Evolutionary conservation across 2,329 filamentous ascomycete genomes (phyloP).

Genomic region (Pseudophaeomoniella oleicola): DNA sequence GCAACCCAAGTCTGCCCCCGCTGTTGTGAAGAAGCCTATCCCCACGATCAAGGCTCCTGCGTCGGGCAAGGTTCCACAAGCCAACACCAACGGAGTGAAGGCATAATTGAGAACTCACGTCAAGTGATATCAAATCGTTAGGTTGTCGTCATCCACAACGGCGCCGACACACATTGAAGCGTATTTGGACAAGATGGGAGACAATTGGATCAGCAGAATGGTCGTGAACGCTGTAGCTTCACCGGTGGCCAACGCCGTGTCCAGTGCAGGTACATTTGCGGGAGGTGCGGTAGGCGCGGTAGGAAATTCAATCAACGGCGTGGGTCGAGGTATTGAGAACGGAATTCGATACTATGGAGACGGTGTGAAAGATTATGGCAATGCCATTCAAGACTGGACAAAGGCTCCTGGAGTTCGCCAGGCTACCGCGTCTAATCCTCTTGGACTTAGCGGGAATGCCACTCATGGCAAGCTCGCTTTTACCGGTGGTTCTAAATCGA

Average conservation of each 20-base stretch:
- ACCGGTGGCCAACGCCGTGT: slow-evolving; percentile 9
- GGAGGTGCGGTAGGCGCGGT: slow-evolving; percentile 12
- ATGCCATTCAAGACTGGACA: slow-evolving; percentile 16
- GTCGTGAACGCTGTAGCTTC: slow-evolving; percentile 11
- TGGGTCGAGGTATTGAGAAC: slow-evolving; percentile 12
- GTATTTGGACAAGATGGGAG: slow-evolving; percentile 9
- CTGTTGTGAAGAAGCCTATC: neutral
- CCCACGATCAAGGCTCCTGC: neutral
- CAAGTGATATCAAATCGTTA: neutral
- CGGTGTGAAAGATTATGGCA: slow-evolving; percentile 14
- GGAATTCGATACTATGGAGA: slow-evolving; percentile 11
- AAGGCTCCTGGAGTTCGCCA: slow-evolving; percentile 9
- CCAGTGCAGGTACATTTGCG: slow-evolving; percentile 10
- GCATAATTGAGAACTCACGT: neutral
- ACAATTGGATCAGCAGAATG: slow-evolving; percentile 12
- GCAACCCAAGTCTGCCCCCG: neutral
- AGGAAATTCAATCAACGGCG: slow-evolving; percentile 12
- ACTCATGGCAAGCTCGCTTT: slow-evolving; percentile 8
- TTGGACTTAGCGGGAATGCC: slow-evolving; percentile 11
- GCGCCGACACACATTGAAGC: neutral
- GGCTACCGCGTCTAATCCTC: slow-evolving; percentile 13
- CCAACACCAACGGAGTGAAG: neutral
- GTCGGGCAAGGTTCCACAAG: neutral
- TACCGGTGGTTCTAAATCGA: slow-evolving; percentile 9
- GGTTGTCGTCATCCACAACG: neutral